Evolutionary conservation across 2,329 filamentous ascomycete species (phyloP), one percentile per base, ranked within the genome.

Genomic region (Cercospora nicotianae): DNA sequence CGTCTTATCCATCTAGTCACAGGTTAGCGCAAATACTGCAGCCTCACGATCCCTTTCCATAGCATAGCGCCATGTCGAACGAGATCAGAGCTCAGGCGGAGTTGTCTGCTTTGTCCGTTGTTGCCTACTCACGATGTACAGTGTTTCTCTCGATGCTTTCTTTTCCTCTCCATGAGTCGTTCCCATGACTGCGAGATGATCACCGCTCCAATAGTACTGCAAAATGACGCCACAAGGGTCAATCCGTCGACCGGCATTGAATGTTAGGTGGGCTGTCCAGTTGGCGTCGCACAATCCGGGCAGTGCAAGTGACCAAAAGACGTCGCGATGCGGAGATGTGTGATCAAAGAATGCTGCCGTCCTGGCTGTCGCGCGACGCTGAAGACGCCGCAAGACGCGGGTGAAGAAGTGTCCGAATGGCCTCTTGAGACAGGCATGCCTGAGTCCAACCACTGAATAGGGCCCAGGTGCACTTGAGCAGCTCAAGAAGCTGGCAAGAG

Each of bases 121-220:
- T 53, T 39, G 23, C 20, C 7, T 13, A 48, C 60, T 48, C 26
- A 62, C 36, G 18, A 45, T 39, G 3, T 18, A 28, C 5, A 3
- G 20, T 20, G 13, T 8, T 26, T 60, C 9, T 48, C 8, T 28
- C 60, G 36, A 31, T 62, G 20, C 13, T 28, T 12, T 8, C 10
- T 23, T 51, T 23, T 62, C 23, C 20, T 26, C 2, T 16, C 8
- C 39, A 23, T 48, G 39, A 62, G 23, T 28, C 60, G 45, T 59
- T 64, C 62, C 51, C 48, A 64, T 16, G 62, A 58, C 5, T 53
- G 58, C 62, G 62, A 53, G 13, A 64, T 42, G 23, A 64, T 48
- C 28, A 64, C 53, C 62, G 62, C 48, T 57, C 51, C 62, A 45
- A 64, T 13, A 10, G 62, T 58, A 31, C 12, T 58, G 51, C 48